These are phyloP conservation scores for Cruciata laevipes DNA, from an alignment of 257 asterid genomes.

Conservation along the genomic window DNA sequence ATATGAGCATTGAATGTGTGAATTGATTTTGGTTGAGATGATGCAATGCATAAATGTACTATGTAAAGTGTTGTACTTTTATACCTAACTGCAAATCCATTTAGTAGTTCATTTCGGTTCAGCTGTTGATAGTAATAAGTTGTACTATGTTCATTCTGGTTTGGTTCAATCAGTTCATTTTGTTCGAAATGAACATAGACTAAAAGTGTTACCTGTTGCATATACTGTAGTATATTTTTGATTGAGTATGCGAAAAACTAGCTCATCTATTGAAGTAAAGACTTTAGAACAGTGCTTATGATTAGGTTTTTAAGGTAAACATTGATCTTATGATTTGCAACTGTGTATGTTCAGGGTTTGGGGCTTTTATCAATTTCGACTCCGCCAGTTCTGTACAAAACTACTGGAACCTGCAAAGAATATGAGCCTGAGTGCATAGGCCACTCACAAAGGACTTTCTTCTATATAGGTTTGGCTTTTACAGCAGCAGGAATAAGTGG, in stretches of 20 bases:
- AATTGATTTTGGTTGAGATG: too few relatives aligned
- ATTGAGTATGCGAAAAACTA: neutral
- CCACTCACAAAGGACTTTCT: conserved; percentile 31
- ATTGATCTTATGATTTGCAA: neutral
- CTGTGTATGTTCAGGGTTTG: conserved; percentile 32
- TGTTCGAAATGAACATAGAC: too few relatives aligned
- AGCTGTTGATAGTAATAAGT: too few relatives aligned
- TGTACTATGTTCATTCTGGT: too few relatives aligned
- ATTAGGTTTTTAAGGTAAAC: too few relatives aligned
- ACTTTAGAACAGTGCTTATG: neutral
- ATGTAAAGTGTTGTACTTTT: too few relatives aligned
- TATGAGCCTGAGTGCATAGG: conserved; percentile 44
- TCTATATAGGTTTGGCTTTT: conserved; percentile 39
- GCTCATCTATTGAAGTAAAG: neutral
- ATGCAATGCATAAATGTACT: too few relatives aligned
- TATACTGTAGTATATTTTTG: neutral
- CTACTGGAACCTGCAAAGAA: conserved; percentile 32
- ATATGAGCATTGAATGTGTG: too few relatives aligned
- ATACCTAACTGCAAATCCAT: too few relatives aligned
- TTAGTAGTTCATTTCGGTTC: too few relatives aligned
- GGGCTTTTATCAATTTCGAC: conserved; percentile 48
- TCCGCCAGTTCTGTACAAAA: conserved; percentile 37
- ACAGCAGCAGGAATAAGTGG: conserved; percentile 40
- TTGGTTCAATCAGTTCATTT: too few relatives aligned
- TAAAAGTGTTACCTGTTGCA: too few relatives aligned